phyloP scores from a whole-genome alignment of 768 basidiomycete genomes.

The Collybiopsis confluens region DNA sequence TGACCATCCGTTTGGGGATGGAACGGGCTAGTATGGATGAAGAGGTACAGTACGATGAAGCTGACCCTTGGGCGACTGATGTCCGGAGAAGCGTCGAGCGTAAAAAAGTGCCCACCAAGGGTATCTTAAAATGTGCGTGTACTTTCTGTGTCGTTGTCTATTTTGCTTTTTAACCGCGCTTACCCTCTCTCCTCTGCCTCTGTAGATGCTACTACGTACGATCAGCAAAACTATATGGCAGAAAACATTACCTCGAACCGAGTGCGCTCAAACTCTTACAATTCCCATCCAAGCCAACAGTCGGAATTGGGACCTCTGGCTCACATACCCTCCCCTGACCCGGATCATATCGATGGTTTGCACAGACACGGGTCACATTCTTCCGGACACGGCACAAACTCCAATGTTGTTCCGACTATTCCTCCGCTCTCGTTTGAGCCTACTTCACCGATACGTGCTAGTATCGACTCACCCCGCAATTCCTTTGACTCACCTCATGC shows the following conservation, averaged over 20 bases:
- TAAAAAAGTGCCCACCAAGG: constrained; percentile 61
- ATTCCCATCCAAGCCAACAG: constrained; percentile 42
- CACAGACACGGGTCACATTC: constrained; percentile 62
- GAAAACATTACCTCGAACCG: constrained; percentile 48
- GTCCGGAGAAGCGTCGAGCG: constrained; percentile 71
- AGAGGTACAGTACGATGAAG: constrained; percentile 48
- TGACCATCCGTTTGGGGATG: constrained; percentile 64
- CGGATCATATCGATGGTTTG: constrained; percentile 84
- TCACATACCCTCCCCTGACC: constrained; percentile 78
- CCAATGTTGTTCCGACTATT: constrained; percentile 27
- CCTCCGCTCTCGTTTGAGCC: constrained; percentile 63
- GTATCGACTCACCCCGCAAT: constrained; percentile 36
- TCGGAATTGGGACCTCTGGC: constrained; percentile 72
- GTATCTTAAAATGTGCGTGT: constrained; percentile 84
- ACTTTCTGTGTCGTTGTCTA: neutral
- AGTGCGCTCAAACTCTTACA: constrained; percentile 81
- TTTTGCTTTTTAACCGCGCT: neutral
- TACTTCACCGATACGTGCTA: constrained; percentile 18
- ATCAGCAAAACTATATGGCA: constrained; percentile 52
- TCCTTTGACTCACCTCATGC: constrained; percentile 29
- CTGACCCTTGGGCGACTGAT: constrained; percentile 76
- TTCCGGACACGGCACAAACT: constrained; percentile 30
- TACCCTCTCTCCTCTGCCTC: neutral
- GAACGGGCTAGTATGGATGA: constrained; percentile 46
- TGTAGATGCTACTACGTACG: constrained; percentile 65